Percentiles rank a stretch among this genome's conserved stretches.
Evolutionary conservation across 441 rosid species (phyloP).

Genomic region (Euphorbia schlechtendalii): DNA sequence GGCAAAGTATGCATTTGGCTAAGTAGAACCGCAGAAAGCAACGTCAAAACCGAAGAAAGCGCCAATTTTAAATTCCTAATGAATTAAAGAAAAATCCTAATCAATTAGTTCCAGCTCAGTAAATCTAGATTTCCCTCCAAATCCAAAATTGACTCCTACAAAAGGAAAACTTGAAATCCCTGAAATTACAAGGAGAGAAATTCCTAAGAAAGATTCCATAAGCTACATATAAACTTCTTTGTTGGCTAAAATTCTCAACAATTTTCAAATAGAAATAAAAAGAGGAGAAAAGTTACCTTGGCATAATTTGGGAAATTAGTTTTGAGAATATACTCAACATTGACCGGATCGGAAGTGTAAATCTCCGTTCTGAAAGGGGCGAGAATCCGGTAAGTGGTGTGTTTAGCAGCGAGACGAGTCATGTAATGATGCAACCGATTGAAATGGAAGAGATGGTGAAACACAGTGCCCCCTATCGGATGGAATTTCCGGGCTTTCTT

Average conservation of each 20-base stretch:
- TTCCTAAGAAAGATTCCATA: no score
- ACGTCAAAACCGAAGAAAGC: no score
- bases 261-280: not conserved
- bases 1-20: no score
- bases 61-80: not conserved
- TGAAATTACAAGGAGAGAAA: no score
- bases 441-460: slow-evolving; percentile 58
- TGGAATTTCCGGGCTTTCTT: slow-evolving; percentile 28
- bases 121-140: not conserved
- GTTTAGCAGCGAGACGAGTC: slow-evolving; percentile 39
- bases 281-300: slow-evolving; percentile 28
- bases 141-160: not conserved
- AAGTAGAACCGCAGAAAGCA: no score
- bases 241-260: not conserved
- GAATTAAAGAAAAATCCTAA: not conserved
- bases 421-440: slow-evolving; percentile 51
- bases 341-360: slow-evolving; percentile 48
- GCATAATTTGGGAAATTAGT: slow-evolving; percentile 52
- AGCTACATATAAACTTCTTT: no score
- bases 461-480: slow-evolving; percentile 47
- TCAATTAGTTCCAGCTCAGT: not conserved
- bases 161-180: not conserved
- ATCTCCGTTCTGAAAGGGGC: slow-evolving; percentile 38
- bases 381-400: slow-evolving; percentile 41
- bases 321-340: slow-evolving; percentile 60